A percentile compares a stretch with the other conserved stretches of the same genome.
These are phyloP conservation scores for Suhomyces bolitotheri DNA, from an alignment of 1,139 yeast genomes.

Conservation along the genomic window DNA sequence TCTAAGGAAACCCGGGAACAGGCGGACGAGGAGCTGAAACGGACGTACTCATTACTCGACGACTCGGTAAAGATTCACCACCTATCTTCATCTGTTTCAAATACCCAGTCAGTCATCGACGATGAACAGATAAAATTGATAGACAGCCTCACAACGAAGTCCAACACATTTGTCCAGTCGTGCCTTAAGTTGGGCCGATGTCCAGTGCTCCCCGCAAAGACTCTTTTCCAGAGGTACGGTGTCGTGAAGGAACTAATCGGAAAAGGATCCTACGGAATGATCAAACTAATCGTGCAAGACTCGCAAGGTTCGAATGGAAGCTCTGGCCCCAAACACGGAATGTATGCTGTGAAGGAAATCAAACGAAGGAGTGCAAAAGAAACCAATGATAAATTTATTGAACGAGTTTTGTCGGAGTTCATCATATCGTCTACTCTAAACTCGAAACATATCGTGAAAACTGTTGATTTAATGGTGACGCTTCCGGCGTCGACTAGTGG, in stretches of 20 bases:
- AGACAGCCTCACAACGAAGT: constrained; percentile 46
- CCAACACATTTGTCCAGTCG: not conserved
- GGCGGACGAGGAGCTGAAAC: constrained; percentile 38
- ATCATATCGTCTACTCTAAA: constrained; percentile 70
- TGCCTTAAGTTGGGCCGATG: constrained; percentile 2
- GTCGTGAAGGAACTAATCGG: constrained; percentile 80
- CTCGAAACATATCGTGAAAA: constrained; percentile 67
- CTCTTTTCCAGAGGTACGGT: constrained; percentile 65
- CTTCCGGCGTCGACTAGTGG: constrained; percentile 18
- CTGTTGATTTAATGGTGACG: constrained; percentile 62
- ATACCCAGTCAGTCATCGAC: constrained; percentile 54
- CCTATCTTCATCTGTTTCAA: constrained; percentile 23
- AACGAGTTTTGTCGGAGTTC: constrained; percentile 74
- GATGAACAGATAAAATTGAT: constrained; percentile 54
- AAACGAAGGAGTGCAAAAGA: constrained; percentile 36
- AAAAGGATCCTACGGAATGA: constrained; percentile 83
- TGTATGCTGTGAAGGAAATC: constrained; percentile 76
- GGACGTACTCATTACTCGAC: constrained; percentile 35
- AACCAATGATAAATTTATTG: constrained; percentile 57
- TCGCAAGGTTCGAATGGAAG: constrained; percentile 51
- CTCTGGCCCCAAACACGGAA: constrained; percentile 17
- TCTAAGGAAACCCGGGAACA: constrained; percentile 20
- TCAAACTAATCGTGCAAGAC: constrained; percentile 64
- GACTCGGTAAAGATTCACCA: constrained; percentile 25
- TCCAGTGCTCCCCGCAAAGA: constrained; percentile 24